Evolutionary conservation across 2,329 filamentous ascomycete genomes (phyloP), one percentile per base, ranked within the genome.

Genomic region (Acrodontium crateriforme): DNA sequence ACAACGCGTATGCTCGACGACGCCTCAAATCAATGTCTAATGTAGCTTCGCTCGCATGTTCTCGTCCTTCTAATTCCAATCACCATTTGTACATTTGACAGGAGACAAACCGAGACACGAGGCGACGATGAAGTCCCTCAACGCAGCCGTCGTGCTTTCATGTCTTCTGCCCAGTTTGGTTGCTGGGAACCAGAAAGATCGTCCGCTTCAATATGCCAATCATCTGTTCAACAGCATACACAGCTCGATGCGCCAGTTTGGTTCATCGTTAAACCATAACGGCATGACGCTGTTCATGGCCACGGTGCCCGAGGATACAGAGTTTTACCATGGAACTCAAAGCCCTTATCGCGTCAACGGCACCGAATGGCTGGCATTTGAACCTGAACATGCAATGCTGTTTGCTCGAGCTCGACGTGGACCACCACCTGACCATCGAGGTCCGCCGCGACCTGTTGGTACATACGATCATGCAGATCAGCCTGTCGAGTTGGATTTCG

Each of bases 301-400:
- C 1, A 66, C 63, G 0, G 63, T 84, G 1, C 76, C 78, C 0
- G 56, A 59, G 11, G 75, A 71, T 3, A 76, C 71, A 0, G 55
- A 74, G 18, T 50, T 83, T 7, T 80, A 82, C 42, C 78, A 84
- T 45, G 78, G 79, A 9, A 64, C 62, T 0, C 39, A 39, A 6
- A 48, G 44, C 0, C 39, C 56, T 1, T 50, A 63, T 2, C 56
- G 61, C 0, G 62, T 78, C 0, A 49, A 53, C 2, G 65, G 61
- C 0, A 65, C 62, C 3, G 73, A 83, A 42, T 83, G 78, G 77
- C 58, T 84, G 1, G 78, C 79, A 0, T 84, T 83, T 44, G 78
- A 84, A 47, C 65, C 76, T 3, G 78, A 84, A 41, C 79, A 84
- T 50, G 74, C 78, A 0, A 60, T 77, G 38, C 46, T 60, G 3